Evolutionary conservation across 1,284 basidiomycete genomes (phyloP).

Genomic region (Moesziomyces sp.): DNA sequence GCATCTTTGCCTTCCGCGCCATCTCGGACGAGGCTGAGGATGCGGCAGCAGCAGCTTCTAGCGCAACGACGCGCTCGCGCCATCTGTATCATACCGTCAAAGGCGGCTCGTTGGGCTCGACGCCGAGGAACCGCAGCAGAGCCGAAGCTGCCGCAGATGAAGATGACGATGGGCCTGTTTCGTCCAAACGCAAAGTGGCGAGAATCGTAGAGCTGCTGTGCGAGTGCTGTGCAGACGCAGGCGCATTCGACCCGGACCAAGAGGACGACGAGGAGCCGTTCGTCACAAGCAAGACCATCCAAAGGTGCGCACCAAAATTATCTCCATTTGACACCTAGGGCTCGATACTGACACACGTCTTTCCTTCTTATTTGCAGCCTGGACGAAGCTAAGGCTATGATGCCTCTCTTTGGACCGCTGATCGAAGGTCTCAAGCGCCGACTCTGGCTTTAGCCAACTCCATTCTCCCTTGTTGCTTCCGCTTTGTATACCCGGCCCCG

Average conservation of each 20-base stretch:
- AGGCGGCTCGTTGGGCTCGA: not conserved
- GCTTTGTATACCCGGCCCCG: too few species aligned
- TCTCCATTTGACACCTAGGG: not conserved
- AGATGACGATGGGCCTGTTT: conserved; percentile 12
- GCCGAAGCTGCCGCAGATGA: conserved; percentile 12
- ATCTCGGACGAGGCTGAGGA: conserved; percentile 52
- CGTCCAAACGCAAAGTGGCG: conserved; percentile 78
- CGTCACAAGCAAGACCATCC: conserved; percentile 52
- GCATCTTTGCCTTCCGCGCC: conserved; percentile 57
- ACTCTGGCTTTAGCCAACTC: conserved; percentile 49
- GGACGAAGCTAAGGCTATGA: conserved; percentile 58
- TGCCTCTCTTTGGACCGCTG: conserved; percentile 50
- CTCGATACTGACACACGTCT: too few species aligned
- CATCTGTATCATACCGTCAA: conserved; percentile 35
- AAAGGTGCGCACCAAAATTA: conserved; percentile 34
- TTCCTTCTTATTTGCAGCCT: conserved; percentile 23
- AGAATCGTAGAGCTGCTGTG: conserved; percentile 81
- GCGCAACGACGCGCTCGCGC: conserved; percentile 17
- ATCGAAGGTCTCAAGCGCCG: conserved; percentile 61
- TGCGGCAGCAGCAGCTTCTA: not conserved
- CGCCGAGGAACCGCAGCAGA: not conserved
- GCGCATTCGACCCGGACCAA: conserved; percentile 38
- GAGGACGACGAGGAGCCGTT: conserved; percentile 23
- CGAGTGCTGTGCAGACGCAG: conserved; percentile 72
- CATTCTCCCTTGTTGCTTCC: too few species aligned